Percentiles rank a stretch among this genome's conserved stretches.
phyloP scores from a whole-genome alignment of 352 stramenopile genomes.

The Phytophthora meadii region DNA sequence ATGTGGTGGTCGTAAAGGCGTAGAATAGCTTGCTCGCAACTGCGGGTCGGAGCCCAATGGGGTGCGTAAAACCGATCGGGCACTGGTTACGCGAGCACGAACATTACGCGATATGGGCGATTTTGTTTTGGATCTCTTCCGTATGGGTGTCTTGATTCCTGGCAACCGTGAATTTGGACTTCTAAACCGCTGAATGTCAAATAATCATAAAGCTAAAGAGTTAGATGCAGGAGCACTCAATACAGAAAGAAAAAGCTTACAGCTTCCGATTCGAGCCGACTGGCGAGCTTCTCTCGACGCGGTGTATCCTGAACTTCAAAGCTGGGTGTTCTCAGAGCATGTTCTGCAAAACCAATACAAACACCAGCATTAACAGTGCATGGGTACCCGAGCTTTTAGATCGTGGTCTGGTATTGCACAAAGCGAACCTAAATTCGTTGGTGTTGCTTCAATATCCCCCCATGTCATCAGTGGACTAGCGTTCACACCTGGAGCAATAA shows the following conservation, averaged over 20 bases:
- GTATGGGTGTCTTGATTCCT: conserved; percentile 27
- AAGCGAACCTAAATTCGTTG: conserved; percentile 54
- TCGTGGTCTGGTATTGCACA: conserved; percentile 28
- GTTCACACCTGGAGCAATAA: conserved; percentile 74
- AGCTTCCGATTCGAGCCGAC: conserved; percentile 62
- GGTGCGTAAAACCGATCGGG: conserved; percentile 51
- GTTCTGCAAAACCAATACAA: conserved; percentile 28
- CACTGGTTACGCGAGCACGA: conserved; percentile 60
- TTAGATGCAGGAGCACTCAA: conserved; percentile 1
- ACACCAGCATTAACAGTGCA: no score
- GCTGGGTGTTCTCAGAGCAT: conserved; percentile 44
- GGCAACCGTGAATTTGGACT: conserved; percentile 23
- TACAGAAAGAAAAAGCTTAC: conserved; percentile 34
- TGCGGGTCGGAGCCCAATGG: conserved; percentile 69
- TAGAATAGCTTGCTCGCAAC: conserved; percentile 82
- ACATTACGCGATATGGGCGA: conserved; percentile 45
- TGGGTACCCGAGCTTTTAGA: no score
- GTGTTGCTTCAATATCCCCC: conserved; percentile 85
- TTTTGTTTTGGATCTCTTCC: conserved; percentile 39
- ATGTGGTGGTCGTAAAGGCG: conserved; percentile 47
- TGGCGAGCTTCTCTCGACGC: conserved; percentile 66
- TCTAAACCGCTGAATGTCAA: conserved; percentile 30
- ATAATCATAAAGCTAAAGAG: background rate
- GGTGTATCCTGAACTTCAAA: conserved; percentile 79
- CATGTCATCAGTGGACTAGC: conserved; percentile 87